Evolutionary conservation across 202 grass and related monocot genomes (phyloP), one percentile per base, ranked within the genome.

Genomic region (Miscanthus sacchariflorus): DNA sequence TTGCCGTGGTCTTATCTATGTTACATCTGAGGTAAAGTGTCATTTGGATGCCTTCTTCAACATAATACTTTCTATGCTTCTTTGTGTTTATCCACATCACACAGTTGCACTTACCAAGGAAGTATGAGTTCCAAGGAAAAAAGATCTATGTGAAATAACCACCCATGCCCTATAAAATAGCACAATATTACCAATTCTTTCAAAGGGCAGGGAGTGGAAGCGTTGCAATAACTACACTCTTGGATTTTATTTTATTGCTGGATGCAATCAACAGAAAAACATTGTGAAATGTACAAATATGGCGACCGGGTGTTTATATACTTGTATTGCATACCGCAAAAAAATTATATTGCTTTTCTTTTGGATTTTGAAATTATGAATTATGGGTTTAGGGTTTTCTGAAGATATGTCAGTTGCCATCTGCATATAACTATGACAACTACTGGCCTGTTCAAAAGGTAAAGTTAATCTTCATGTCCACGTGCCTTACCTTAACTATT

Each of bases 361-460:
- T 48, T 77, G 23, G 75, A 65, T 73, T 84, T 91, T 68, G 56
- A 79, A 5, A 89, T 61, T 89, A 67, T 77, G 39, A 21, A 83
- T 27, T 56, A 85, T 68, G 72, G 46, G 38, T 90, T 30, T 82
- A 98, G 94, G 96, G 96, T 86, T 98, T 94, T 83, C 80, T 98
- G 79, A 98, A 98, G 90, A 98, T 98, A 80, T 98, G 96, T 75
- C 96, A 98, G 72, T 83, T 98, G 43, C 96, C 96, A 24, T 89
- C 94, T 69, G 68, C 72, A 27, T 96, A 90, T 87, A 95, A 98
- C 84, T 98, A 96, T 76, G 92, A 98, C 81, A 98, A 93, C 74
- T 87, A 95, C 68, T 98, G 96, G 96, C 92, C 96, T 90, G 90
- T 91, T 91, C 92, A 90, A 68, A 98, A 98, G 94, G 96, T 96